phyloP scores from a whole-genome alignment of 305 asterid genomes.

The Salvia sclarea region DNA sequence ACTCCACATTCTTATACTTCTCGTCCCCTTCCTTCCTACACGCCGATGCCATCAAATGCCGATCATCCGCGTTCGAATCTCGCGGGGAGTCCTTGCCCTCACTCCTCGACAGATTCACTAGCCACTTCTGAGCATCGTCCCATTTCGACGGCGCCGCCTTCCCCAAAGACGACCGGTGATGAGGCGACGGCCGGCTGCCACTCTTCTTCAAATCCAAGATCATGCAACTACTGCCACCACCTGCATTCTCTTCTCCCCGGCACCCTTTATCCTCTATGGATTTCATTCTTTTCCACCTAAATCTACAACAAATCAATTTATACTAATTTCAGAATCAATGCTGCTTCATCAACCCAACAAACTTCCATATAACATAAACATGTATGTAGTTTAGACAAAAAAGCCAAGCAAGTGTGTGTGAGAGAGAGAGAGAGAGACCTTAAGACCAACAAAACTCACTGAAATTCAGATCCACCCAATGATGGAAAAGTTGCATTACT shows the following conservation, averaged over 20 bases:
- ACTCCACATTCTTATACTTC: constrained; percentile 42
- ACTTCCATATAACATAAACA: not conserved
- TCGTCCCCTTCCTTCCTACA: constrained; percentile 30
- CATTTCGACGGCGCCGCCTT: constrained; percentile 88
- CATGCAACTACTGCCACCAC: constrained; percentile 36
- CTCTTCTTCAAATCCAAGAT: constrained; percentile 65
- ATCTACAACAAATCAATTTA: constrained; percentile 1
- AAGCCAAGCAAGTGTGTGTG: not conserved
- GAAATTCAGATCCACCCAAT: constrained; percentile 55
- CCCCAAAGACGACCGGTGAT: constrained; percentile 61
- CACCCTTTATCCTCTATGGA: constrained; percentile 79
- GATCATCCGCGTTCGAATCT: constrained; percentile 71
- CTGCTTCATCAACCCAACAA: not conserved
- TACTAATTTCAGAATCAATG: not conserved
- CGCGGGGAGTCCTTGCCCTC: constrained; percentile 67
- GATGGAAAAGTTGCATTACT: constrained; percentile 28
- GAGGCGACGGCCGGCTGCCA: constrained; percentile 53
- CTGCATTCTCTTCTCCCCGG: constrained; percentile 45
- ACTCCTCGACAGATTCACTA: constrained; percentile 76
- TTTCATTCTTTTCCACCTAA: constrained; percentile 47
- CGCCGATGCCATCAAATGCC: constrained; percentile 43
- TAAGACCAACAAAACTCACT: constrained; percentile 42
- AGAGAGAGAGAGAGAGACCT: constrained; percentile 27
- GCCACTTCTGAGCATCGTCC: constrained; percentile 98
- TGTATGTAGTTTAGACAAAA: no score